Evolutionary conservation across 805 yeast genomes (phyloP).

Genomic region (Barnettozyma vustinii): DNA sequence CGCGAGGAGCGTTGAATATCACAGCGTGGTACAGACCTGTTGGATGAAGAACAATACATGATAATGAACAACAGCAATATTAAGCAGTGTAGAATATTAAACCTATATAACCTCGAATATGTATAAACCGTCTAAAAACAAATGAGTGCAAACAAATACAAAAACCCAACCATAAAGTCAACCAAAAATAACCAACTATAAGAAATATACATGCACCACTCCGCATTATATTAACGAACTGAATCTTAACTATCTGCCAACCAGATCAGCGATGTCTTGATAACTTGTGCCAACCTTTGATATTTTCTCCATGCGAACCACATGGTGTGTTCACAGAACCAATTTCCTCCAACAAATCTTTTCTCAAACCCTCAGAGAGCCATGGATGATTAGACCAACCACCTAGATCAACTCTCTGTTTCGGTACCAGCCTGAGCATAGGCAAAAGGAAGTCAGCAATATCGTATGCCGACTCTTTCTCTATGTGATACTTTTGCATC

Average conservation of each 20-base stretch:
- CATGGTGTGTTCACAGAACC: constrained; percentile 16
- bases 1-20: constrained; percentile 18
- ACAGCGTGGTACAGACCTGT: too few species aligned
- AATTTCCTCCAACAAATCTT: background rate
- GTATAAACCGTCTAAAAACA: background rate
- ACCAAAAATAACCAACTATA: background rate
- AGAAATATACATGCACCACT: background rate
- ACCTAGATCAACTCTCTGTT: constrained; percentile 48
- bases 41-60: background rate
- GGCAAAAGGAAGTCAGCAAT: constrained; percentile 43
- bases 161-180: background rate
- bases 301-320: constrained; percentile 25
- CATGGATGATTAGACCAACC: constrained; percentile 50
- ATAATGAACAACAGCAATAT: background rate
- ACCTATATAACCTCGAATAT: background rate
- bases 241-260: background rate
- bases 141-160: background rate
- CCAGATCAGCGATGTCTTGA: background rate
- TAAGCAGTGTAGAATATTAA: too few species aligned
- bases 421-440: constrained; percentile 45
- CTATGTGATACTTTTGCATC: constrained; percentile 66
- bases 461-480: constrained; percentile 45
- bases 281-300: constrained; percentile 23
- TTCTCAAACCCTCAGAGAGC: constrained; percentile 26
- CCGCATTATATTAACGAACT: background rate